Percentiles rank a stretch among this genome's conserved stretches.
Evolutionary conservation across 192 early-diverging fungal species (phyloP).

Genomic region (Irineochytrium annulatum): DNA sequence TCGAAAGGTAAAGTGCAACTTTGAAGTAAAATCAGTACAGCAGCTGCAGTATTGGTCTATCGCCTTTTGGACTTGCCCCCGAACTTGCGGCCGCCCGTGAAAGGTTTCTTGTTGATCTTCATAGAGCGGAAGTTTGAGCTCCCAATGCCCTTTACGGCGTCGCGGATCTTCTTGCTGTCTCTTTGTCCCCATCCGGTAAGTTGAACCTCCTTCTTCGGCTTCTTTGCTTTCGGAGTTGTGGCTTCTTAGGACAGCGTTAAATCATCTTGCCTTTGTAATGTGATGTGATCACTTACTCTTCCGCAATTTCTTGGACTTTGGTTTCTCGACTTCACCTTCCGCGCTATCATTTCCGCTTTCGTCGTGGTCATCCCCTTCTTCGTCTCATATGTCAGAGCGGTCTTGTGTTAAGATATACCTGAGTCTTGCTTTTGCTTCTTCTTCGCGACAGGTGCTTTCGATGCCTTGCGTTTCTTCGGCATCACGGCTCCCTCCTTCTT

Average conservation of each 20-base stretch:
- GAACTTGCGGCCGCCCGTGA: slow-evolving; percentile 4
- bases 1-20: too few species aligned
- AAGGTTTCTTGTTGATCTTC: slow-evolving; percentile 18
- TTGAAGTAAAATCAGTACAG: too few species aligned
- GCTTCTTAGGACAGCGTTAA: too few species aligned
- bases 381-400: background rate
- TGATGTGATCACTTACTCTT: too few species aligned
- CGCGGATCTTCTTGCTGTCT: background rate
- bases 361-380: background rate
- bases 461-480: background rate
- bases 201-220: background rate
- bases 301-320: too few species aligned
- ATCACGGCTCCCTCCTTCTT: background rate
- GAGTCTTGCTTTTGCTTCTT: too few species aligned
- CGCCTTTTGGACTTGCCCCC: background rate
- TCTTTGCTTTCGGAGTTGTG: background rate
- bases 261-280: too few species aligned
- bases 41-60: too few species aligned
- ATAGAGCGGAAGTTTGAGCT: slow-evolving; percentile 22
- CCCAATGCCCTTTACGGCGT: slow-evolving; percentile 10
- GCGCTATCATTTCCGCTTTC: background rate
- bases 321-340: background rate
- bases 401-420: background rate
- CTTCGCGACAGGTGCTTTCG: background rate
- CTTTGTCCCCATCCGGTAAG: background rate